Evolutionary conservation across 139 green algal genomes (phyloP), one percentile per base, ranked within the genome.

Genomic region (Closterium sp.): DNA sequence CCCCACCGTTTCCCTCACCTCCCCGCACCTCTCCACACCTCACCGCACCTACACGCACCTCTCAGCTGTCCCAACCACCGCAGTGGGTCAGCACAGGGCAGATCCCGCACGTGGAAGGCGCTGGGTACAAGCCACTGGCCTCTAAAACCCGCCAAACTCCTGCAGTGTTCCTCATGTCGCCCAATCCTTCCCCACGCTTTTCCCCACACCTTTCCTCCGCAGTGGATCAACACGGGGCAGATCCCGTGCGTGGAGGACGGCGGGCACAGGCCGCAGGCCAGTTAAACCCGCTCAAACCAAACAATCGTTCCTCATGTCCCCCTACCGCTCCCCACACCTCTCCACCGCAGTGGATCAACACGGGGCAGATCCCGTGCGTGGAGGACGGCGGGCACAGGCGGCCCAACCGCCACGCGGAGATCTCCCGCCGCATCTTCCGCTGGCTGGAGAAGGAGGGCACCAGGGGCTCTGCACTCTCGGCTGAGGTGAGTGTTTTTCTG

Each of bases 361-460:
- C 96, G 4, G 98, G 98, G 17, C 96, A 97, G 17, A 96, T 99
- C 42, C 28, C 91, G 5, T 99, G 98, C 92, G 97, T 97, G 11
- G 98, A 99, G 95, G 96, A 96, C 28, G 98, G 98, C 28, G 96
- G 97, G 28, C 98, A 99, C 96, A 96, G 97, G 94, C 94, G 98
- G 6, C 98, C 98, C 86, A 99, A 99, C 95, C 95, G 96, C 88
- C 98, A 99, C 92, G 98, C 98, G 0, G 95, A 98, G 91, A 91
- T 97, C 87, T 93, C 96, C 1, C 93, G 96, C 84, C 29, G 95
- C 42, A 98, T 99, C 85, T 99, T 99, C 96, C 85, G 92, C 31
- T 73, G 21, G 28, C 88, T 95, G 6, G 93, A 95, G 90, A 73
- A 89, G 73, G 27, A 90, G 3, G 28, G 28, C 85, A 79, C 62